Evolutionary conservation across 306 rosid genomes (phyloP).

Genomic region (Dalbergia cultrata): DNA sequence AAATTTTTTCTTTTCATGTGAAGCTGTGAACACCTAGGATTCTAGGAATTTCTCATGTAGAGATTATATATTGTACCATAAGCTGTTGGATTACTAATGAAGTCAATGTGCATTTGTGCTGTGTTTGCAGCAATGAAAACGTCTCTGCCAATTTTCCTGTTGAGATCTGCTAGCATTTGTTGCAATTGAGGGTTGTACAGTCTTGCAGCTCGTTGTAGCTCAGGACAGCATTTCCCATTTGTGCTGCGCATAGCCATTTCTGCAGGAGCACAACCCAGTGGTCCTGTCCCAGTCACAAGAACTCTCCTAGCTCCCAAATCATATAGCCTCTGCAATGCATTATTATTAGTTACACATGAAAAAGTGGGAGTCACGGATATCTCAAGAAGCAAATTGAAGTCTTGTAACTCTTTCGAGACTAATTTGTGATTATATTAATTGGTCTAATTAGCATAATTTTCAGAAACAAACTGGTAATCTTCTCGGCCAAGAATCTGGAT

Average conservation of each 20-base stretch:
- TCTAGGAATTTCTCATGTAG: no score
- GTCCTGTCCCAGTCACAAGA: conserved; percentile 77
- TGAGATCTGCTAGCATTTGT: conserved; percentile 60
- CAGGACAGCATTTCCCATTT: conserved; percentile 67
- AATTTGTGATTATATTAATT: no score
- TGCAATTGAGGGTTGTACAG: conserved; percentile 69
- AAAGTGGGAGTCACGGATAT: no score
- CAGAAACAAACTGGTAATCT: no score
- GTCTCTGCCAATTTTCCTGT: conserved; percentile 49
- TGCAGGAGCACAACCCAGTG: conserved; percentile 78
- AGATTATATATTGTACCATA: conserved; percentile 49
- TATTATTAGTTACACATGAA: no score
- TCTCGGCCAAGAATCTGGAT: no score
- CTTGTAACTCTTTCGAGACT: no score
- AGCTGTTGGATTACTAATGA: conserved; percentile 63
- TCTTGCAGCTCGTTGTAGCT: conserved; percentile 64
- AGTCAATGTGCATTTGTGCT: conserved; percentile 59
- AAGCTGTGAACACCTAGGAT: no score
- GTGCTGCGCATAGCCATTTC: conserved; percentile 58
- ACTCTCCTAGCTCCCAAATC: conserved; percentile 68
- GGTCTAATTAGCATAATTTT: no score
- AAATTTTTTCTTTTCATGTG: no score
- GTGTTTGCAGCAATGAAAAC: conserved; percentile 68
- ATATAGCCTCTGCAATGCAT: conserved; percentile 56
- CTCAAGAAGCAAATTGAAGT: no score